Evolutionary conservation across 129 eudicot species (phyloP), one percentile per base, ranked within the genome.

Genomic region (Tanacetum coccineum): DNA sequence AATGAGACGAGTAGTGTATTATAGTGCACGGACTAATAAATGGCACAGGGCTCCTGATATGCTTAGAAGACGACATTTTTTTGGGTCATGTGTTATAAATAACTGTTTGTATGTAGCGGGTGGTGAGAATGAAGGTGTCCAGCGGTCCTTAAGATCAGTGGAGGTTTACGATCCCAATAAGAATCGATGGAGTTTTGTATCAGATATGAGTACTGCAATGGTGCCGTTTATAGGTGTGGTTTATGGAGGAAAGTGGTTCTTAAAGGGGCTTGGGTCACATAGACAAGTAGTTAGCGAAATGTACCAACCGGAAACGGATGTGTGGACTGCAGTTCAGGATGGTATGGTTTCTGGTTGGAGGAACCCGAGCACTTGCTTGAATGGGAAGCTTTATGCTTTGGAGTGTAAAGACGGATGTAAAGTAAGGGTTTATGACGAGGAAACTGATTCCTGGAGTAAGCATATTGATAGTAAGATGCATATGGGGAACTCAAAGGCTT

Each of bases 41-140:
- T 88, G 96, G 96, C 91, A 82, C 62, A 81, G 96, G n/a, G 96
- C 96, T 15, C 96, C 84, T 3, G 96, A 88, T 71, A 88, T 88
- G 96, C 87, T 85, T 21, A 79, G 91, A 13, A 65, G 96, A 32
- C 73, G 96, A 3, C 96, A 88, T 79, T 82, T 86, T 62, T 86
- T 86, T 54, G 93, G 93, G 14, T 74, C 88, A n/a, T 86, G 93
- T 69, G 93, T 86, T 36, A 88, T 88, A 67, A 88, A 88, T 78
- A 88, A 88, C 70, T 83, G 89, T 64, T 74, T 88, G 64, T 88
- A 88, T 71, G 96, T 88, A 32, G 96, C 96, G 2, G 96, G 96
- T 17, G 96, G 96, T 39, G 91, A 88, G 66, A 88, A 88, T 48
- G 96, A 88, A 75, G 89, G 91, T 39, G 82, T 76, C 7, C 87